phyloP scores from a whole-genome alignment of 2,329 filamentous ascomycete species.

The Botrytis elliptica region DNA sequence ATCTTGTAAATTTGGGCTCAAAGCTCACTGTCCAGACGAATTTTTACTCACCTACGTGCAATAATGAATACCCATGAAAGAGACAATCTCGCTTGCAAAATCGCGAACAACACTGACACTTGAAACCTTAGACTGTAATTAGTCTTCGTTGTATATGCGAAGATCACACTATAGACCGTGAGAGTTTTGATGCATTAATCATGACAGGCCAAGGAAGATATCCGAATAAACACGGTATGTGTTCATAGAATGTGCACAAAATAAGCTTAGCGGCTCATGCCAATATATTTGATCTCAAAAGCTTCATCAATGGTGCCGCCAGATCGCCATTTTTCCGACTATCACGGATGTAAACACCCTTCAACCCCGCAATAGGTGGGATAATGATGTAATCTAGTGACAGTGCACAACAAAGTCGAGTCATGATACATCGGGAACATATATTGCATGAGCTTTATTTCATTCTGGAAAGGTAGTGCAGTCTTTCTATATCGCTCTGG shows the following conservation, averaged over 20 bases:
- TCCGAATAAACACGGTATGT: not conserved
- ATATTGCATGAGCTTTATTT: not conserved
- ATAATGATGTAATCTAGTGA: not conserved
- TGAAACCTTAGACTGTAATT: not conserved
- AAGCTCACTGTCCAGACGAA: not conserved
- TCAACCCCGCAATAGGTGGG: not conserved
- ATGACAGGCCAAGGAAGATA: not conserved
- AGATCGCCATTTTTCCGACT: not conserved
- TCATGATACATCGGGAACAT: not conserved
- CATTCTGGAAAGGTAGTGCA: not conserved
- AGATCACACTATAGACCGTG: not conserved
- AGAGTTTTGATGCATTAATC: not conserved
- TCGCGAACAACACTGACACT: not conserved
- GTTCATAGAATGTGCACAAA: not conserved
- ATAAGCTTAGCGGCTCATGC: not conserved
- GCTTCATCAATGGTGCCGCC: not conserved
- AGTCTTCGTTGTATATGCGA: not conserved
- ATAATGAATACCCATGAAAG: not conserved
- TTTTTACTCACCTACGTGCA: not conserved
- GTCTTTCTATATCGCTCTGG: slow-evolving; percentile 3
- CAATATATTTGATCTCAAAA: not conserved
- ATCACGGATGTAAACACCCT: not conserved
- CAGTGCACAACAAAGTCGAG: not conserved
- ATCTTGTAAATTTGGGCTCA: not conserved
- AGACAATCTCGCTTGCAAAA: not conserved